Evolutionary conservation across 2,329 filamentous ascomycete genomes (phyloP), one percentile per base, ranked within the genome.

Genomic region (Epichloe brachyelytri): DNA sequence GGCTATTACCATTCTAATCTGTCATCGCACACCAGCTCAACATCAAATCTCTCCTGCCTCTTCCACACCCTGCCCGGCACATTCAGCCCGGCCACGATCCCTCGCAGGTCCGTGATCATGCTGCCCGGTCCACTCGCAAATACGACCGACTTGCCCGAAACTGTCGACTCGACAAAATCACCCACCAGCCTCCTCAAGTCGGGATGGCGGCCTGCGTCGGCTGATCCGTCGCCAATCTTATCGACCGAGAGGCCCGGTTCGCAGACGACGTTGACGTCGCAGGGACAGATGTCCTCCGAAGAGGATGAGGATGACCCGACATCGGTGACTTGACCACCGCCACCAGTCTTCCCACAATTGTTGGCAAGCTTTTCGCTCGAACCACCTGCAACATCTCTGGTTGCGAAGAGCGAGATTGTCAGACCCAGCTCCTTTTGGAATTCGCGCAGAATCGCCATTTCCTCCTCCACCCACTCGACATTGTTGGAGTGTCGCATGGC

Each of bases 51-150:
- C 57, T 75, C 74, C 20, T 82, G 70, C 0, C 79, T 78, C 50
- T 63, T 74, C 79, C 78, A 82, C 10, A 83, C 78, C 55, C 68
- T 73, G 0, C 59, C 56, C 0, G 71, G 75, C 7, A 71, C 70
- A 61, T 82, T 83, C 40, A 70, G 71, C 7, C 57, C 58, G 1
- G 79, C 78, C 4, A 83, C 77, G 2, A 72, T 72, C 4, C 54
- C 63, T 26, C 80, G 68, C 52, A 84, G 58, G 50, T 80, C 78
- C n/a, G 68, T 70, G 5, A 82, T 73, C 76, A 85, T 80, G 1
- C 71, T 68, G 0, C 72, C 71, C 1, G 81, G 81, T 0, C 81
- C 80, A 57, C 79, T 83, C 0, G 75, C 79, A 59, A 80, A 73
- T 0, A 85, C 77, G 0, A 70, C 68, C 0, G 77, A 80, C 12